Evolutionary conservation across 768 basidiomycete species (phyloP).

Genomic region (Sporobolomyces roseus): DNA sequence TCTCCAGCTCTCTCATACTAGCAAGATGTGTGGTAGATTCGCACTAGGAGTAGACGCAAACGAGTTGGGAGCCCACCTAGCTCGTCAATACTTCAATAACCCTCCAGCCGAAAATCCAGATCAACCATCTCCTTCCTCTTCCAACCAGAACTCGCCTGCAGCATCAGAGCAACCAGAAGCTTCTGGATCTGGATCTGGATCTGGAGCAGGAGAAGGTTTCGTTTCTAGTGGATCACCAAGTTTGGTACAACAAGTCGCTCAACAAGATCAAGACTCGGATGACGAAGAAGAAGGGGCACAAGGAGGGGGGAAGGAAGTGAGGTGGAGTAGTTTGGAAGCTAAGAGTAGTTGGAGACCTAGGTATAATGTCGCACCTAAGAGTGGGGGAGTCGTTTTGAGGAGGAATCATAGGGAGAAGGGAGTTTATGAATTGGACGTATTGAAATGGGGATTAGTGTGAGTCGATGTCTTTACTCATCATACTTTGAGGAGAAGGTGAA

Average conservation of each 20-base stretch:
- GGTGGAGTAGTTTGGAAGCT: background rate
- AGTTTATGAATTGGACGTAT: background rate
- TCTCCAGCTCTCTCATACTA: too few species aligned
- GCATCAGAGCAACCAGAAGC: too few species aligned
- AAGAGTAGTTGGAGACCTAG: constrained; percentile 3
- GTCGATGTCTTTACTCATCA: constrained; percentile 1
- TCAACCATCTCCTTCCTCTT: too few species aligned
- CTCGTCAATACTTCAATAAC: constrained; percentile 4
- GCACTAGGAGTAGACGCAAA: constrained; percentile 2
- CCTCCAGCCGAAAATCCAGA: too few species aligned
- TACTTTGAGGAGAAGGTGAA: too few species aligned
- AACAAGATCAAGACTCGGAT: background rate
- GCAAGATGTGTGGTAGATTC: constrained; percentile 23
- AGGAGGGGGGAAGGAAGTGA: background rate
- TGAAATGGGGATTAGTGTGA: constrained; percentile 18
- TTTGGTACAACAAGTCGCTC: background rate
- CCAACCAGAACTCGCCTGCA: too few species aligned
- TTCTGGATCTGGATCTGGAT: too few species aligned
- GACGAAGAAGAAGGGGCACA: background rate
- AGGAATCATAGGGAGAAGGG: background rate
- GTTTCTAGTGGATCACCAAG: background rate
- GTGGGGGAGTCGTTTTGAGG: background rate
- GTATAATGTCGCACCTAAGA: constrained; percentile 7
- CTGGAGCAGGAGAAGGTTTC: too few species aligned
- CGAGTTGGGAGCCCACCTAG: background rate